These are phyloP conservation scores for Dichotomopilus funicola DNA, from an alignment of 2,329 filamentous ascomycete species.

Conservation along the genomic window DNA sequence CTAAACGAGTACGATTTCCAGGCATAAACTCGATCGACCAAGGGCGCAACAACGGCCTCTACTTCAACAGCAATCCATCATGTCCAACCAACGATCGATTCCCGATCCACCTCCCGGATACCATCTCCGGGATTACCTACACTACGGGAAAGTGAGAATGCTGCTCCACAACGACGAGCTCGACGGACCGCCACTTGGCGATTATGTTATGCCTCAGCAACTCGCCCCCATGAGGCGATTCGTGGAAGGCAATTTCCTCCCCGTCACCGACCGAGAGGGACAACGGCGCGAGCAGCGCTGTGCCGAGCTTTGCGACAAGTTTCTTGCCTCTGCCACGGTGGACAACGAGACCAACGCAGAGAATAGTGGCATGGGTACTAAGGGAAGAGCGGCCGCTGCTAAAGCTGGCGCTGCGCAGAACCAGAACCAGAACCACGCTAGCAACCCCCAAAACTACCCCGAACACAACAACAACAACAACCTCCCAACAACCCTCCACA, in stretches of 20 bases:
- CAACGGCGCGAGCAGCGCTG: conserved; percentile 2
- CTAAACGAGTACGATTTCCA: too few relatives aligned
- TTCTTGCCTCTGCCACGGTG: background rate
- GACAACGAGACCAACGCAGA: background rate
- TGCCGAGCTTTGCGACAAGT: conserved; percentile 1
- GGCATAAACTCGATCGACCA: too few relatives aligned
- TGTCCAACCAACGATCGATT: too few relatives aligned
- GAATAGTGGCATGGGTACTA: too few relatives aligned
- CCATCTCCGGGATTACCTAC: background rate
- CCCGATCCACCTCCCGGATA: too few relatives aligned
- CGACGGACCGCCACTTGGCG: background rate
- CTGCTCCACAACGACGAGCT: background rate
- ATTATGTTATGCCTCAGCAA: background rate
- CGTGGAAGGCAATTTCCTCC: background rate
- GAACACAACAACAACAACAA: background rate
- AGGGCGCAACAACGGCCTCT: too few relatives aligned
- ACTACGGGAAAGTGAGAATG: background rate
- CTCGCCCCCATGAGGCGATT: background rate
- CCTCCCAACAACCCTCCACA: background rate
- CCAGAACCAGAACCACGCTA: background rate
- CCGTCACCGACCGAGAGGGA: background rate
- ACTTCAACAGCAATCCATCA: too few relatives aligned
- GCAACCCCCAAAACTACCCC: background rate
- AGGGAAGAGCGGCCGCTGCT: too few relatives aligned
- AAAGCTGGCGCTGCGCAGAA: background rate